A percentile compares a stretch with the other conserved stretches of the same genome.
These are phyloP conservation scores for Dinochytrium kinnereticum DNA, from an alignment of 371 early-diverging fungal genomes.

Conservation along the genomic window DNA sequence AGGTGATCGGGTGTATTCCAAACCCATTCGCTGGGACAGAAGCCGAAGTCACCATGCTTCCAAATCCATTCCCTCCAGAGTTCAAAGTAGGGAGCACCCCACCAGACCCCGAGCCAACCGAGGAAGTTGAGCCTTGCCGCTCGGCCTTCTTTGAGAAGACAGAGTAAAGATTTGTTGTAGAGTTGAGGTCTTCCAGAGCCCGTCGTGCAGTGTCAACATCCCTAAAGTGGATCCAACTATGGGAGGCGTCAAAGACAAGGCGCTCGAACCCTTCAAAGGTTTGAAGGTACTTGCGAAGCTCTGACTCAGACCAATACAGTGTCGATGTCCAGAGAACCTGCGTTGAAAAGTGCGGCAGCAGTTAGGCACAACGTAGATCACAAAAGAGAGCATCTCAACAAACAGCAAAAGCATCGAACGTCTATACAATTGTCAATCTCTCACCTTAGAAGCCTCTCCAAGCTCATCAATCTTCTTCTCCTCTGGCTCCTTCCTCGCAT, in stretches of 20 bases:
- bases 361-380: neutral
- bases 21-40: no score
- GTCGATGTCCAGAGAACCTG: slow-evolving; percentile 31
- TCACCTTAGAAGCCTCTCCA: slow-evolving; percentile 33
- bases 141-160: slow-evolving; percentile 36
- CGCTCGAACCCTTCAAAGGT: slow-evolving; percentile 30
- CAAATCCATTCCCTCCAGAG: neutral
- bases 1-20: no score
- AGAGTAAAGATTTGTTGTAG: slow-evolving; percentile 33
- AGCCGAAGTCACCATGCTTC: no score
- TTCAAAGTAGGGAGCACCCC: no score
- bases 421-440: no score
- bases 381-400: neutral
- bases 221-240: slow-evolving; percentile 28
- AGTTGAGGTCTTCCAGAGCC: slow-evolving; percentile 30
- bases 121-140: neutral
- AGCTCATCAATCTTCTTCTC: slow-evolving; percentile 25
- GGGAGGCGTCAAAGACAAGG: slow-evolving; percentile 29
- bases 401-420: no score
- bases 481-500: slow-evolving; percentile 35
- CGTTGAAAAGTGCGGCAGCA: no score
- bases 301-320: slow-evolving; percentile 35
- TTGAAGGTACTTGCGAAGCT: slow-evolving; percentile 24
- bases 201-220: slow-evolving; percentile 25
- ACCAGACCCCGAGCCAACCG: neutral